Base-by-base conservation (phyloP, 768 basidiomycete species). In the Paxillus ammoniavirescens region DNA sequence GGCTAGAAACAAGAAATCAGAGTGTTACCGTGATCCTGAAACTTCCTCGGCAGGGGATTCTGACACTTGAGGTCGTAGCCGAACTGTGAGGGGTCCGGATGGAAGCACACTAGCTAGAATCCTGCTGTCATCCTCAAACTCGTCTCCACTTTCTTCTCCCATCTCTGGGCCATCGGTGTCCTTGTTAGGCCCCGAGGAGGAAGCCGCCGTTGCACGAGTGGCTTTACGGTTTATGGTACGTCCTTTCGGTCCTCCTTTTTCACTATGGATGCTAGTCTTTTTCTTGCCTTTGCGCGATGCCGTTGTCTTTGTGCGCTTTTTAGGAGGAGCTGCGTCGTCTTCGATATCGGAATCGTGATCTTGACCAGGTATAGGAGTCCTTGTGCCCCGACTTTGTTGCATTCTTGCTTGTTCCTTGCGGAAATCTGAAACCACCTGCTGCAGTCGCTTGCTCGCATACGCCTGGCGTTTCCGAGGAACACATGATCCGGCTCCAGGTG, bases 391-490 rank as follows among this genome's bases (percentile, higher is more conserved):
- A 28, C 50, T 62, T 42, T 60, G 59, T 42, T 60, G 59, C 28
- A 37, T 30, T 52, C 61, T 53, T n/a, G 59, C 47, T 44, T 62
- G 72, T 56, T 73, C 63, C 56, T 83, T 87, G 51, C 90, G 79
- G 65, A 88, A 91, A 54, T 90, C 89, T 26, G 82, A 77, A n/a
- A 93, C 86, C 8, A 93, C 88, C 65, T 92, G 80, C 65, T 96
- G 91, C 53, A 97, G 72, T 8, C 94, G 82, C 70, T 92, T 95
- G 67, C 89, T 91, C 3, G 87, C 73, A 60, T 95, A 95, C 4
- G 85, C 89, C 59, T 90, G 87, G 36, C 89, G 81, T 64, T 87
- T 84, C 38, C 88, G 78, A 1, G 94, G 94, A 5, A 85, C 92
- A 61, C 80, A 75, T 42, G 83, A 82, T 15, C 86, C 89, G 54